Percentiles rank a stretch among this genome's conserved stretches.
Conservation (phyloP, 371 early-diverging fungal species). For the Catenaria anguillulae region DNA sequence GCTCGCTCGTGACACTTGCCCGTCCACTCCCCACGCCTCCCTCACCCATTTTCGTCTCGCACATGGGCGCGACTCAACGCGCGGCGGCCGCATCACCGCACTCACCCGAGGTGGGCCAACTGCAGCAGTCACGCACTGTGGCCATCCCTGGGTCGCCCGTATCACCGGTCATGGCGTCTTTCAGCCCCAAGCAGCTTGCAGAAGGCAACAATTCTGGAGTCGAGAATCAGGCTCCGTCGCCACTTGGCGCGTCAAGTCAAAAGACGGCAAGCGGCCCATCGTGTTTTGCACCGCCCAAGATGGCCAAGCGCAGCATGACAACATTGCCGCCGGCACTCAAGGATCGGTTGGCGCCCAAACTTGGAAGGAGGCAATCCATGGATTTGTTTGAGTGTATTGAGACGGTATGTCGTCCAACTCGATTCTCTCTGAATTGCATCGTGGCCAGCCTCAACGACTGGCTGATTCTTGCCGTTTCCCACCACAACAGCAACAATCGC, state of each 20-base stretch:
- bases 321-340: background rate
- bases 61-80: too few relatives aligned
- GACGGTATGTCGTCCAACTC: background rate
- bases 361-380: conserved; percentile 14
- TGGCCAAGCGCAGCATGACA: background rate
- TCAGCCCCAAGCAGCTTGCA: too few relatives aligned
- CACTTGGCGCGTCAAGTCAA: too few relatives aligned
- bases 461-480: background rate
- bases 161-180: too few relatives aligned
- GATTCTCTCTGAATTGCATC: background rate
- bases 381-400: conserved; percentile 74
- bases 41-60: too few relatives aligned
- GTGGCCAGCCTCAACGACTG: background rate
- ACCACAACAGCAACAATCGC: conserved; percentile 18
- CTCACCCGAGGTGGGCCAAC: too few relatives aligned
- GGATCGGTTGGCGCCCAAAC: background rate
- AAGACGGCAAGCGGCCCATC: too few relatives aligned
- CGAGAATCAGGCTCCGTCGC: too few relatives aligned
- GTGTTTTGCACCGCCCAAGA: too few relatives aligned
- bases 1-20: conserved; percentile 6
- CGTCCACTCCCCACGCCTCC: background rate
- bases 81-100: too few relatives aligned
- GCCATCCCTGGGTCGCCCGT: too few relatives aligned
- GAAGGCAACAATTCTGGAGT: too few relatives aligned
- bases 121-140: background rate